Conservation (phyloP, 192 early-diverging fungal species). For the Coemansia sp. region DNA sequence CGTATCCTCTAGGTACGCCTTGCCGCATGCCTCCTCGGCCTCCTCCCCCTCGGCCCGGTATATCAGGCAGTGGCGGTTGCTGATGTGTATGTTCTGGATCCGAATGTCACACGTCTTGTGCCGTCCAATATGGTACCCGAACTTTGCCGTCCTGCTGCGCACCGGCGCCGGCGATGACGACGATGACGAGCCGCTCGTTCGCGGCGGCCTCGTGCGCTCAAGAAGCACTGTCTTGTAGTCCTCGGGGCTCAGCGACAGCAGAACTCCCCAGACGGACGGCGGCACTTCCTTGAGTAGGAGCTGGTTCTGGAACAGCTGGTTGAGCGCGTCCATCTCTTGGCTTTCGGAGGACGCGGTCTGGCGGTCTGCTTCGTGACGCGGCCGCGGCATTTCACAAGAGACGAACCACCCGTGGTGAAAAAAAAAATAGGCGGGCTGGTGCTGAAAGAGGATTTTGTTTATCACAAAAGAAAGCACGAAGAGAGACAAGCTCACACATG, state of each 20-base stretch:
- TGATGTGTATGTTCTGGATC: slow-evolving; percentile 45
- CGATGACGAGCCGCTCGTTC: not conserved
- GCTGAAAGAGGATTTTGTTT: not conserved
- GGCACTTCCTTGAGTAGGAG: slow-evolving; percentile 47
- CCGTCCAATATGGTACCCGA: slow-evolving; percentile 48
- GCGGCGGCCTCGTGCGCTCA: slow-evolving; percentile 29
- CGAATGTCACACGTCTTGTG: slow-evolving; percentile 49
- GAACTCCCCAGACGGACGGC: slow-evolving; percentile 46
- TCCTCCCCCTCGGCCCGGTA: slow-evolving; percentile 35
- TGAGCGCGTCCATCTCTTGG: slow-evolving; percentile 39
- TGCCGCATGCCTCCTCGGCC: slow-evolving; percentile 1
- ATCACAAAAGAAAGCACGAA: too few relatives aligned
- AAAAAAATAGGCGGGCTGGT: too few relatives aligned
- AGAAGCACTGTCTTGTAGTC: slow-evolving; percentile 44
- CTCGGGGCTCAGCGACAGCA: slow-evolving; percentile 45
- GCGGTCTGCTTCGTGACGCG: not conserved
- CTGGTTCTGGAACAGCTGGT: slow-evolving; percentile 45
- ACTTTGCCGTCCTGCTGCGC: slow-evolving; percentile 11
- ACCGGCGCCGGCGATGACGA: too few relatives aligned
- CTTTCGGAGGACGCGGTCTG: slow-evolving; percentile 10
- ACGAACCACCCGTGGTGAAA: too few relatives aligned
- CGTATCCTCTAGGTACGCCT: slow-evolving; percentile 44
- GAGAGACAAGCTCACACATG: not conserved
- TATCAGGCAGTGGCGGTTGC: slow-evolving; percentile 52
- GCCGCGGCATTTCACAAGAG: too few relatives aligned